Conservation (phyloP, 331 rosid species). For the Rhamnella rubrinervis region DNA sequence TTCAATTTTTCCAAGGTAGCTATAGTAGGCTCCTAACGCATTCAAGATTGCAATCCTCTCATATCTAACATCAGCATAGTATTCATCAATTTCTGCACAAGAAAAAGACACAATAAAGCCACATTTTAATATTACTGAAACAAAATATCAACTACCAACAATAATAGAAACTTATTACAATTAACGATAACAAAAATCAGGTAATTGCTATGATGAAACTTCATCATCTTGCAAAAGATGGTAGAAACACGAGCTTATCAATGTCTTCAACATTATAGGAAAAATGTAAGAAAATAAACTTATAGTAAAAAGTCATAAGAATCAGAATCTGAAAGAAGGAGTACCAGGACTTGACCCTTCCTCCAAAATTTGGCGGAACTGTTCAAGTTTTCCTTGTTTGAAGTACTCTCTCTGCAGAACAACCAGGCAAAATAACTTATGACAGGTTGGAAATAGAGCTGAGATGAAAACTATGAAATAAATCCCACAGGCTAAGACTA, state of each 20-base stretch:
- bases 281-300: too few relatives aligned
- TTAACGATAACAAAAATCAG: background rate
- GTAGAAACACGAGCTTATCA: too few relatives aligned
- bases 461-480: background rate
- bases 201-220: too few relatives aligned
- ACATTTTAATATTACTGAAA: constrained; percentile 6
- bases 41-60: constrained; percentile 98
- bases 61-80: constrained; percentile 93
- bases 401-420: constrained; percentile 86
- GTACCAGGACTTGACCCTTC: constrained; percentile 97
- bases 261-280: too few relatives aligned
- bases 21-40: constrained; percentile 94
- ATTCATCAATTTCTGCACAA: constrained; percentile 88
- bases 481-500: background rate
- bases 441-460: constrained; percentile 5
- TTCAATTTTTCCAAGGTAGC: constrained; percentile 98
- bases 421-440: background rate
- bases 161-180: background rate
- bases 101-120: background rate
- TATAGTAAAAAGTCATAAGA: too few relatives aligned
- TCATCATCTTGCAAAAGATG: too few relatives aligned
- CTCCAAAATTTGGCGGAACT: constrained; percentile 92
- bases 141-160: constrained; percentile 13
- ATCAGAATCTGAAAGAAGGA: too few relatives aligned
- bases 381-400: constrained; percentile 88